Evolutionary conservation across 371 early-diverging fungal genomes (phyloP).

Genomic region (Syncephalis fuscata): DNA sequence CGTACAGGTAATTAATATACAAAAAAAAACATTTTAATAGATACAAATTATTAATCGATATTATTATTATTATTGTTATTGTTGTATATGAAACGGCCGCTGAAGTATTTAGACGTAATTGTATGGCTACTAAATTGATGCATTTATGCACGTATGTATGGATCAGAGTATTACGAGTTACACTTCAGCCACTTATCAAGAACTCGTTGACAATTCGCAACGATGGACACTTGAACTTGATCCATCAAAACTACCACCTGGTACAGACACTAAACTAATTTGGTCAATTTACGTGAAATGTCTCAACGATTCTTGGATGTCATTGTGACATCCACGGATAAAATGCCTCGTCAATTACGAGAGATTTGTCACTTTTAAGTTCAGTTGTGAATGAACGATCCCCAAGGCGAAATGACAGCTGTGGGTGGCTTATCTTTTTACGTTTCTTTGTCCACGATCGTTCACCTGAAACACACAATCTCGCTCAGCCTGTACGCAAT

Average conservation of each 20-base stretch:
- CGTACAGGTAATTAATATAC: slow-evolving; percentile 38
- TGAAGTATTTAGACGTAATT: slow-evolving; percentile 80
- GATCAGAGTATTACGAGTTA: slow-evolving; percentile 65
- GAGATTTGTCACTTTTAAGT: slow-evolving; percentile 69
- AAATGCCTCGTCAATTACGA: slow-evolving; percentile 55
- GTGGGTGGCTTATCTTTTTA: slow-evolving; percentile 87
- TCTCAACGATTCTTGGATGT: slow-evolving; percentile 66
- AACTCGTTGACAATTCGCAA: slow-evolving; percentile 20
- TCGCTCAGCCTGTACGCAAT: slow-evolving; percentile 28
- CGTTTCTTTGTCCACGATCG: slow-evolving; percentile 96
- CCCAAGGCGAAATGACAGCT: slow-evolving; percentile 70
- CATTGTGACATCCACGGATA: slow-evolving; percentile 54
- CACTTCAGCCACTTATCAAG: slow-evolving; percentile 57
- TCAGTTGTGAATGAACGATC: slow-evolving; percentile 62
- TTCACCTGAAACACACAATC: slow-evolving; percentile 61
- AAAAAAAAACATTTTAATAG: too few relatives aligned
- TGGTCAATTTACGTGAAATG: slow-evolving; percentile 59
- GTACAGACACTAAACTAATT: slow-evolving; percentile 40
- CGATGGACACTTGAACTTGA: slow-evolving; percentile 60
- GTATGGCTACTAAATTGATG: slow-evolving; percentile 74
- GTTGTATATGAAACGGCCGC: slow-evolving; percentile 20
- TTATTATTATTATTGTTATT: too few relatives aligned
- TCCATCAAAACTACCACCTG: slow-evolving; percentile 51
- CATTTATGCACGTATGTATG: slow-evolving; percentile 62
- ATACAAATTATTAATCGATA: too few relatives aligned